A percentile compares a stretch with the other conserved stretches of the same genome.
These are phyloP conservation scores for Heliocybe sulcata DNA, from an alignment of 1,284 basidiomycete genomes.

Conservation along the genomic window DNA sequence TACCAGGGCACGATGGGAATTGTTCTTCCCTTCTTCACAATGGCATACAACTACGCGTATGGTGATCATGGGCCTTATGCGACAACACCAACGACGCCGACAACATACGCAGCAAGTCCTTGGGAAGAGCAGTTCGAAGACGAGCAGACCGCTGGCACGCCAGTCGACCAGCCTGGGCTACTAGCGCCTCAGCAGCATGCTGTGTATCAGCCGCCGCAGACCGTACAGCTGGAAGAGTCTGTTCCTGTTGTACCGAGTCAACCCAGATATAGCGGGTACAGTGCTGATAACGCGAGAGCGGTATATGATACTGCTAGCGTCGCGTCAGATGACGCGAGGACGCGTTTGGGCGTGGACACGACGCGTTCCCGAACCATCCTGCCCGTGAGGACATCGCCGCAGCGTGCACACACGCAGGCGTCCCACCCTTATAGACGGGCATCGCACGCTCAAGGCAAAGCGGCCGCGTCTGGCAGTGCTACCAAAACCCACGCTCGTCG, in stretches of 20 bases:
- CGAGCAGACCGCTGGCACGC: constrained; percentile 1
- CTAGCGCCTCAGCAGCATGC: constrained; percentile 2
- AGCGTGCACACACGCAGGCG: not conserved
- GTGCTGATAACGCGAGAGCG: constrained; percentile 4
- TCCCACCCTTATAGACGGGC: constrained; percentile 2
- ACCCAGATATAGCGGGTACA: constrained; percentile 8
- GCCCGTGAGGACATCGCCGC: not conserved
- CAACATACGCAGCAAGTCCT: constrained; percentile 10
- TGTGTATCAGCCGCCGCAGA: constrained; percentile 7
- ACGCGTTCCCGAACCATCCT: not conserved
- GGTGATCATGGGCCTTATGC: constrained; percentile 6
- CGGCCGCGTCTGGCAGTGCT: not conserved
- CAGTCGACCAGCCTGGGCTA: constrained; percentile 1
- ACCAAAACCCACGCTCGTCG: constrained; percentile 1
- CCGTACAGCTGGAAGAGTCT: constrained; percentile 13
- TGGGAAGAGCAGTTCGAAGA: constrained; percentile 9
- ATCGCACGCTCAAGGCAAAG: not conserved
- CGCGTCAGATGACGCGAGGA: not conserved
- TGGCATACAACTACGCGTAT: constrained; percentile 13
- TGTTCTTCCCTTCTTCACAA: constrained; percentile 4
- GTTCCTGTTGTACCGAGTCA: constrained; percentile 12
- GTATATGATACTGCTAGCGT: not conserved
- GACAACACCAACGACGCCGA: constrained; percentile 12
- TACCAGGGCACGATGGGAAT: not conserved
- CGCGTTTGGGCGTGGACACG: not conserved